Percentiles rank a stretch among this genome's conserved stretches.
Conservation (phyloP, 2,329 filamentous ascomycete species). For the Fusarium sp. region DNA sequence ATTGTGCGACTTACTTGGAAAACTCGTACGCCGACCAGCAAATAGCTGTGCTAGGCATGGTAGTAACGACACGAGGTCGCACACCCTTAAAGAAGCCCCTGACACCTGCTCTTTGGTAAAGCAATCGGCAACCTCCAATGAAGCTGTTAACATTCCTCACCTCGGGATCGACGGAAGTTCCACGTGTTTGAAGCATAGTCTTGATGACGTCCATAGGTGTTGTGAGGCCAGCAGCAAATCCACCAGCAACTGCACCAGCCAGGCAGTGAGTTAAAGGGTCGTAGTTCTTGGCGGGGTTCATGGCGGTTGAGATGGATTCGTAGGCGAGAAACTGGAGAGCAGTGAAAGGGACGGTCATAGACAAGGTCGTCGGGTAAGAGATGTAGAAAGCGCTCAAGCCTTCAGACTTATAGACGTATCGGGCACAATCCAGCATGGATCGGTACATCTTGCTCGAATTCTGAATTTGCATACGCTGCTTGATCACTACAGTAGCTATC, state of each 20-base stretch:
- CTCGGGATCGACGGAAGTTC: conserved; percentile 81
- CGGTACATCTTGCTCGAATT: conserved; percentile 88
- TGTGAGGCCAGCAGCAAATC: conserved; percentile 90
- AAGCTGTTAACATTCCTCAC: conserved; percentile 87
- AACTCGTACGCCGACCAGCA: conserved; percentile 88
- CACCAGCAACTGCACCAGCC: conserved; percentile 90
- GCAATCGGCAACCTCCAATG: conserved; percentile 78
- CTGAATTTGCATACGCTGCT: conserved; percentile 99
- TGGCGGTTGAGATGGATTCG: conserved; percentile 91
- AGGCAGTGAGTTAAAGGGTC: conserved; percentile 94
- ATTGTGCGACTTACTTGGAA: conserved; percentile 65
- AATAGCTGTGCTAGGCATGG: conserved; percentile 99
- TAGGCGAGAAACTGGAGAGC: conserved; percentile 97
- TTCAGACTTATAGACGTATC: conserved; percentile 85
- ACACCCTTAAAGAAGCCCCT: conserved; percentile 93
- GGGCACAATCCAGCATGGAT: conserved; percentile 86
- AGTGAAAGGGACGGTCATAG: conserved; percentile 98
- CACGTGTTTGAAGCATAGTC: conserved; percentile 93
- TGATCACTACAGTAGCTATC: conserved; percentile 76
- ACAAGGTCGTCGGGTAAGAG: conserved; percentile 96
- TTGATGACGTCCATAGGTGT: conserved; percentile 99
- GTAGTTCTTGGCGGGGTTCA: conserved; percentile 88
- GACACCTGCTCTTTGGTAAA: conserved; percentile 84
- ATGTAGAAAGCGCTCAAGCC: conserved; percentile 95
- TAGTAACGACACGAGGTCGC: conserved; percentile 89